Evolutionary conservation across 2,329 filamentous ascomycete genomes (phyloP).

Genomic region (Lasiodiplodia hormozganensis): DNA sequence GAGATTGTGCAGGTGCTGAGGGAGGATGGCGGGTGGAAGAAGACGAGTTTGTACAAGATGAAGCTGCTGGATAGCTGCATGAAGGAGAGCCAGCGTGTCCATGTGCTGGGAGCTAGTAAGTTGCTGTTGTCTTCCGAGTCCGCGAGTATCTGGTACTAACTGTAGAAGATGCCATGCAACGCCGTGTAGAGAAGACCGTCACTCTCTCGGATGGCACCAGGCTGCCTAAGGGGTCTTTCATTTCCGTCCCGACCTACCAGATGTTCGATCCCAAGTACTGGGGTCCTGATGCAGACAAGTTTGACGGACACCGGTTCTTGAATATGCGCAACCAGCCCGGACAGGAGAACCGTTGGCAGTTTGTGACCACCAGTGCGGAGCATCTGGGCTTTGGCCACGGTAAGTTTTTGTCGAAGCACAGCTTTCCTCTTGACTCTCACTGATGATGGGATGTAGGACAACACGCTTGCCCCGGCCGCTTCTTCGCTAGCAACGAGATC

Average conservation of each 20-base stretch:
- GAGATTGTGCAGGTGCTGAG: constrained; percentile 37
- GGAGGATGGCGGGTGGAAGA: constrained; percentile 38
- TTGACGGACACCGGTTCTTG: constrained; percentile 32
- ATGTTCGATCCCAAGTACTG: neutral
- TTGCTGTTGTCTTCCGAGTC: neutral
- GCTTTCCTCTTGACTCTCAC: no score
- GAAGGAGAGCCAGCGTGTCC: constrained; percentile 41
- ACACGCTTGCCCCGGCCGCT: constrained; percentile 29
- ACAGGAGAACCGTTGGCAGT: constrained; percentile 28
- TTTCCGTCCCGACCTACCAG: constrained; percentile 19
- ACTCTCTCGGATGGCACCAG: constrained; percentile 38
- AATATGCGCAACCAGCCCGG: constrained; percentile 30
- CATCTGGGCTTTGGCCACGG: constrained; percentile 33
- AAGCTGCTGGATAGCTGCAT: constrained; percentile 43
- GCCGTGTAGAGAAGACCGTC: constrained; percentile 33
- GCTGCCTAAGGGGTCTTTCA: constrained; percentile 34
- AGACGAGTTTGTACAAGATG: constrained; percentile 40
- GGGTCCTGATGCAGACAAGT: constrained; percentile 30
- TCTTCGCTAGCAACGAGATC: constrained; percentile 32
- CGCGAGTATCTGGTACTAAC: neutral
- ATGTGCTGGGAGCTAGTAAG: neutral
- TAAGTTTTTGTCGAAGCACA: neutral
- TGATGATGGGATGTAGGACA: neutral
- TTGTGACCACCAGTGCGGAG: constrained; percentile 32
- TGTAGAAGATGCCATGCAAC: neutral